phyloP scores from a whole-genome alignment of 1,284 basidiomycete species.

The Rhodotorula sp. region DNA sequence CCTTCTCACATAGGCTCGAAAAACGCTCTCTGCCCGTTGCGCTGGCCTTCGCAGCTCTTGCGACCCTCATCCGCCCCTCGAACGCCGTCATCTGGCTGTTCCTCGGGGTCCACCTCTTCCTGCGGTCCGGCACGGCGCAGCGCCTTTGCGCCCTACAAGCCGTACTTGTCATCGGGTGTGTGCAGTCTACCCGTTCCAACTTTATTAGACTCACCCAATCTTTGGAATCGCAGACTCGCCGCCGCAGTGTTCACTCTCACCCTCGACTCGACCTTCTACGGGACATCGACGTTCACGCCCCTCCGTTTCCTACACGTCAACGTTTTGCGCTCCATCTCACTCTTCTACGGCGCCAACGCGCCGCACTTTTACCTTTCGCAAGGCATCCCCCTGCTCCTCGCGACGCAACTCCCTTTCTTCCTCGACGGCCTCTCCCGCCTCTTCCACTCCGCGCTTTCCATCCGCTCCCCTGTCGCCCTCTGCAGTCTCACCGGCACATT shows the following conservation, averaged over 20 bases:
- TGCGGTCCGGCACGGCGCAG: not conserved
- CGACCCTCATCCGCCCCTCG: constrained; percentile 81
- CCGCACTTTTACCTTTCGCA: constrained; percentile 90
- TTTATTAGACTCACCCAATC: not conserved
- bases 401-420: constrained; percentile 63
- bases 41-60: constrained; percentile 66
- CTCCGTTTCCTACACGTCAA: constrained; percentile 80
- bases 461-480: not conserved
- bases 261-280: constrained; percentile 72
- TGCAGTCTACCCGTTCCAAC: not conserved
- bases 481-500: not conserved
- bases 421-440: constrained; percentile 11
- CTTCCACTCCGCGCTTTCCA: not conserved
- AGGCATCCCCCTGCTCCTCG: constrained; percentile 77
- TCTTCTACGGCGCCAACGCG: constrained; percentile 88
- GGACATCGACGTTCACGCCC: constrained; percentile 69
- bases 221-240: not conserved
- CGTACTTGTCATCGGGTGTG: constrained; percentile 15
- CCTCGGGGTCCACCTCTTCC: constrained; percentile 54
- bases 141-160: not conserved
- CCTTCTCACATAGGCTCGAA: not conserved
- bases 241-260: constrained; percentile 48
- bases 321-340: constrained; percentile 70
- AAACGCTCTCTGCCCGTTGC: constrained; percentile 49
- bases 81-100: constrained; percentile 82